phyloP scores from a whole-genome alignment of 2,329 filamentous ascomycete genomes.

The Furcasterigmium furcatum region DNA sequence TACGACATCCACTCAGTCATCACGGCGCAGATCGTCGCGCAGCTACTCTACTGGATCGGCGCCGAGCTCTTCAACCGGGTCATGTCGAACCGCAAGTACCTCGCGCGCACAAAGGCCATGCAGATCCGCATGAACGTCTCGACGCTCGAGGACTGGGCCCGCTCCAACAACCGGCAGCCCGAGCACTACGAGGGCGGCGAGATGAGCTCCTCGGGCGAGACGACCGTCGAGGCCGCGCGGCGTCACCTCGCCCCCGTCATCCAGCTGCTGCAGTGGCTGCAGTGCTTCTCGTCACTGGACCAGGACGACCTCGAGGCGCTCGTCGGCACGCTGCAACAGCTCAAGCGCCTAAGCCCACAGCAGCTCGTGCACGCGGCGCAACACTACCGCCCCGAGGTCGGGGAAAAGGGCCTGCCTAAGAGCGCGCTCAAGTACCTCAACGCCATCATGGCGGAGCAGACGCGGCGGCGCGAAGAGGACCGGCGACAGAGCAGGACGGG shows the following conservation, averaged over 20 bases:
- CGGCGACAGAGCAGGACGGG: conserved; percentile 43
- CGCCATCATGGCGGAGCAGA: conserved; percentile 73
- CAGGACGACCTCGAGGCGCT: conserved; percentile 83
- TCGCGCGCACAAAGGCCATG: conserved; percentile 97
- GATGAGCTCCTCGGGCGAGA: conserved; percentile 80
- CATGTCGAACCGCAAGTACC: conserved; percentile 92
- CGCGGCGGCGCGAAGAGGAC: conserved; percentile 53
- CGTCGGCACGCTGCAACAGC: conserved; percentile 82
- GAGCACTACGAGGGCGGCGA: conserved; percentile 95
- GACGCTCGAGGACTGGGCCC: conserved; percentile 91
- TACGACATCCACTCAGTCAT: conserved; percentile 99
- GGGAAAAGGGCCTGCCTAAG: conserved; percentile 88
- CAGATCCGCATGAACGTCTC: conserved; percentile 99
- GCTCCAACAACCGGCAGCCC: conserved; percentile 86
- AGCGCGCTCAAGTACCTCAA: conserved; percentile 83
- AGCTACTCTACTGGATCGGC: conserved; percentile 93
- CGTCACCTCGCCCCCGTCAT: conserved; percentile 87
- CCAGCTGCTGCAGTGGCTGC: conserved; percentile 93
- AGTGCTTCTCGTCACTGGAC: conserved; percentile 92
- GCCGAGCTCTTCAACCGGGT: conserved; percentile 97
- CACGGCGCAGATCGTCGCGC: conserved; percentile 83
- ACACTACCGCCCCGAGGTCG: conserved; percentile 91
- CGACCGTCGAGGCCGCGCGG: conserved; percentile 78
- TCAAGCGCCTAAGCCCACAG: conserved; percentile 78
- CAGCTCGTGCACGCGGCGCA: conserved; percentile 90